These are phyloP conservation scores for Neurospora tetraspora DNA, from an alignment of 495 filamentous ascomycete genomes.

Conservation along the genomic window DNA sequence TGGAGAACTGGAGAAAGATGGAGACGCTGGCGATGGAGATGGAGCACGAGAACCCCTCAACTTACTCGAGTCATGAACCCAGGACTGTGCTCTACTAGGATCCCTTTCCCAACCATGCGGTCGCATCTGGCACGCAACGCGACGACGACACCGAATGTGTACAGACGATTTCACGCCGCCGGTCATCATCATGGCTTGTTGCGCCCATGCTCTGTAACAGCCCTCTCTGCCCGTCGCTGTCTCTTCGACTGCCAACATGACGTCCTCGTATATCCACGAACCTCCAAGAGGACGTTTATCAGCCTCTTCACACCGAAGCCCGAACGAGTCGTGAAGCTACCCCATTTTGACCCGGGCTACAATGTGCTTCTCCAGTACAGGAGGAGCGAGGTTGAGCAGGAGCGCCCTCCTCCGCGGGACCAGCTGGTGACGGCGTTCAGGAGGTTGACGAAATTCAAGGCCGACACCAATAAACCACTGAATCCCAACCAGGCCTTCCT, in stretches of 20 bases:
- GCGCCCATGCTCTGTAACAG: slow-evolving; percentile 19
- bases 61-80: background rate
- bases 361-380: slow-evolving; percentile 43
- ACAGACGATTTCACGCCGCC: slow-evolving; percentile 58
- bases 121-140: slow-evolving; percentile 61
- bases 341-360: slow-evolving; percentile 52
- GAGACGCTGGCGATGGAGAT: background rate
- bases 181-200: slow-evolving; percentile 35
- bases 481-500: slow-evolving; percentile 57
- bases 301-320: slow-evolving; percentile 45
- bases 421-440: slow-evolving; percentile 55
- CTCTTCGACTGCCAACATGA: slow-evolving; percentile 9
- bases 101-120: slow-evolving; percentile 50
- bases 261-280: slow-evolving; percentile 11
- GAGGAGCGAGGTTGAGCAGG: slow-evolving; percentile 31
- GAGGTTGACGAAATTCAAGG: slow-evolving; percentile 51
- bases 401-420: slow-evolving; percentile 46
- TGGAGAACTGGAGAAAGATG: background rate
- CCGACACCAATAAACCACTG: slow-evolving; percentile 35
- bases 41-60: background rate
- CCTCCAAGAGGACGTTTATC: slow-evolving; percentile 43
- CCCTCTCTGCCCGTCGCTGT: slow-evolving; percentile 6
- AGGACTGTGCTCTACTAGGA: slow-evolving; percentile 14
- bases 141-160: slow-evolving; percentile 35
- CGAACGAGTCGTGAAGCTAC: slow-evolving; percentile 39